A percentile compares a stretch with the other conserved stretches of the same genome.
These are phyloP conservation scores for Colletotrichum noveboracense DNA, from an alignment of 2,329 filamentous ascomycete genomes.

Conservation along the genomic window DNA sequence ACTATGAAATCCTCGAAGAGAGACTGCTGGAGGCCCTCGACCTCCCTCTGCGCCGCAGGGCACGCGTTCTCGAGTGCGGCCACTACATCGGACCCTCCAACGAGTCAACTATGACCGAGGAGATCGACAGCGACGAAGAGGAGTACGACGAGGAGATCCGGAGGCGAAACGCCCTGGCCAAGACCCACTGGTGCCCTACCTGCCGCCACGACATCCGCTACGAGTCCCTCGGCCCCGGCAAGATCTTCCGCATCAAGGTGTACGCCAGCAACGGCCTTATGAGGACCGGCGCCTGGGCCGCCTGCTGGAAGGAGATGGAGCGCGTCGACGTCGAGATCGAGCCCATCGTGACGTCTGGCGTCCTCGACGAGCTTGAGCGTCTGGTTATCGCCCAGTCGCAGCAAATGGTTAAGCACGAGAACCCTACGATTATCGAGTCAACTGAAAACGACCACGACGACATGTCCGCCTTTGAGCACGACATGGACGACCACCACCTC, in stretches of 20 bases:
- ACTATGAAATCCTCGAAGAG: slow-evolving; percentile 67
- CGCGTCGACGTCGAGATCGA: slow-evolving; percentile 94
- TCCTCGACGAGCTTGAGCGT: slow-evolving; percentile 63
- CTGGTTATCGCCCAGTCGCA: slow-evolving; percentile 51
- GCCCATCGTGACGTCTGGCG: slow-evolving; percentile 67
- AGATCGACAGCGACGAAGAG: slow-evolving; percentile 52
- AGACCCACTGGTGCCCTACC: slow-evolving; percentile 61
- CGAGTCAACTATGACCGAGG: slow-evolving; percentile 45
- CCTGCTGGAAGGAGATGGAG: slow-evolving; percentile 98
- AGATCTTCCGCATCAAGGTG: slow-evolving; percentile 80
- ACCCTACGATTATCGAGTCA: slow-evolving; percentile 22
- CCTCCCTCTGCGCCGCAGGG: slow-evolving; percentile 67
- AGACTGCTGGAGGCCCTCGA: slow-evolving; percentile 64
- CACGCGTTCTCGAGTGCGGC: slow-evolving; percentile 75
- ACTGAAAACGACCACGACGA: slow-evolving; percentile 17
- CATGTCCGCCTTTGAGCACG: neutral
- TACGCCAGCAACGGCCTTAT: slow-evolving; percentile 96
- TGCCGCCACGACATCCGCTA: slow-evolving; percentile 61
- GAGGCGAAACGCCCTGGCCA: slow-evolving; percentile 24
- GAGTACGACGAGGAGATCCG: slow-evolving; percentile 37
- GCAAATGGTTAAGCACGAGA: slow-evolving; percentile 36
- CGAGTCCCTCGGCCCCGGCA: slow-evolving; percentile 57
- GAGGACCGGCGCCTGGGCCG: slow-evolving; percentile 88
- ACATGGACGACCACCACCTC: neutral
- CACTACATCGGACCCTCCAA: slow-evolving; percentile 74